These are phyloP conservation scores for Coelastrella sp. DNA, from an alignment of 139 green algal genomes.

Conservation along the genomic window DNA sequence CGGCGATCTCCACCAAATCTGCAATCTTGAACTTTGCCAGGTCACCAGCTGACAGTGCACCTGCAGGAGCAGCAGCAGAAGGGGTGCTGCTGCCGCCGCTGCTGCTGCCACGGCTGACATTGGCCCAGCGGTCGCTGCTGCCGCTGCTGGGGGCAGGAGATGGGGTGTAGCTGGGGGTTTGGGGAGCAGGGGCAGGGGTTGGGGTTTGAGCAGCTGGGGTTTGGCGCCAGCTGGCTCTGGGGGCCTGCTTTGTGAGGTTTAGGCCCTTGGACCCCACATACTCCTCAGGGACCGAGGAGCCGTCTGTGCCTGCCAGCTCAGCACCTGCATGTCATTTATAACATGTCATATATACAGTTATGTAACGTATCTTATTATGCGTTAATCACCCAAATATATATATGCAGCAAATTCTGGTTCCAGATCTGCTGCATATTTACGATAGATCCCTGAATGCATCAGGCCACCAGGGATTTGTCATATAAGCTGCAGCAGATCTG, in stretches of 20 bases:
- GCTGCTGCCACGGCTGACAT: constrained; percentile 12
- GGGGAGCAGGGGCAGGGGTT: background rate
- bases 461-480: background rate
- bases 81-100: background rate
- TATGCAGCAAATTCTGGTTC: background rate
- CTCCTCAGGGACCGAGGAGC: constrained; percentile 80
- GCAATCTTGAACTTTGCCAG: constrained; percentile 43
- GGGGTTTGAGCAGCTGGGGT: background rate
- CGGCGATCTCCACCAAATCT: constrained; percentile 35
- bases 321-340: background rate
- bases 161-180: background rate
- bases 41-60: constrained; percentile 12
- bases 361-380: background rate
- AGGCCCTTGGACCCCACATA: constrained; percentile 51
- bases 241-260: background rate
- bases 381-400: background rate
- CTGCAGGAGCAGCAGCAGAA: background rate
- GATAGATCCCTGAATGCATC: background rate
- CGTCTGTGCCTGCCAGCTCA: constrained; percentile 81
- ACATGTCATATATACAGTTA: background rate
- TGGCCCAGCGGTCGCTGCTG: constrained; percentile 34
- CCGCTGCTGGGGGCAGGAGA: background rate
- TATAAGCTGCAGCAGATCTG: background rate
- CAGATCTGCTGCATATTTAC: background rate
- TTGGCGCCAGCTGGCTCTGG: constrained; percentile 6